Base-by-base conservation (phyloP, 2,329 filamentous ascomycete genomes). In the Hysterium pulicare region DNA sequence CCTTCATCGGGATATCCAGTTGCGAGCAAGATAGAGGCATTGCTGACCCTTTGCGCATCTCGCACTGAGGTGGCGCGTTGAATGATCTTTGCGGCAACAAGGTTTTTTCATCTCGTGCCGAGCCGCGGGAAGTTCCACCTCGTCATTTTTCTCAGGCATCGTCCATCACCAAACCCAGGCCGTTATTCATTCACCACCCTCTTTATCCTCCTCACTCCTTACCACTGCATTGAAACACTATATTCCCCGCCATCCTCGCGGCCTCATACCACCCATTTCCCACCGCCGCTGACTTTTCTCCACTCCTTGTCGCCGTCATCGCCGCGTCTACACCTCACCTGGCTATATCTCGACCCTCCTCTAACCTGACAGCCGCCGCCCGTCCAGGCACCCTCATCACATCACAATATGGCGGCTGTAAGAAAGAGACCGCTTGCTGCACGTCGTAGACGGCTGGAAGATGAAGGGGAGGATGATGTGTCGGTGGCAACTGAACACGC, bases 401-500 rank as follows among this genome's bases (percentile, higher is more conserved):
- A 43, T 40, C 41, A 35, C 53, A 57, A 35, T 54, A 68, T 68
- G 65, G 62, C 65, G 42, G 51, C 62, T 44, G 55, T 55, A 43
- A 62, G 62, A 42, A 66, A 66, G 54, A 58, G 56, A 46, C 55
- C 58, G 31, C 60, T 58, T 50, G 52, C 68, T 42, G 57, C 61
- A 45, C 62, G 64, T 48, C 65, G 66, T 49, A 49, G 67, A 53
- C 57, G 65, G 40, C 56, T 66, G 33, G 66, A 68, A 39, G 67
- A 69, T 36, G 66, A 70, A 38, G 62, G 60, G 42, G 51, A 54
- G 31, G 63, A 68, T 47, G 63, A 55, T 45, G 50, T 49, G 40
- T 65, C 63, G 23, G 60, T 77, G 46, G 71, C 70, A 39, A 76
- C 71, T 31, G 73, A 74, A 41, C 52, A 77, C 43, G 75, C 77